Conservation (phyloP, 192 early-diverging fungal species). For the Radiomyces spectabilis region DNA sequence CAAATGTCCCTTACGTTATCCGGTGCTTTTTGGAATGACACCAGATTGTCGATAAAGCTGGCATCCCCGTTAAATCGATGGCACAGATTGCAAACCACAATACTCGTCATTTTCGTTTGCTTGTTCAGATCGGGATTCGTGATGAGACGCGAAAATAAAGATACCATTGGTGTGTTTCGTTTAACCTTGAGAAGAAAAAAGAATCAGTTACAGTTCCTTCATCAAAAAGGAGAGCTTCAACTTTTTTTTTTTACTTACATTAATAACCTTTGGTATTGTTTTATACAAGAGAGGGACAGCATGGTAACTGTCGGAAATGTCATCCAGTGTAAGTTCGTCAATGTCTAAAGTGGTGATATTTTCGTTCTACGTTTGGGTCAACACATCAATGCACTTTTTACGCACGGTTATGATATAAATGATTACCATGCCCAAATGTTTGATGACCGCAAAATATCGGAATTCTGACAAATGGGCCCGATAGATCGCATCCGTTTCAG, state of each 20-base stretch:
- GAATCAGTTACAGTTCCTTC: not conserved
- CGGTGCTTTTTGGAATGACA: slow-evolving; percentile 51
- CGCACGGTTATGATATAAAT: too few species aligned
- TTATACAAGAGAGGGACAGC: slow-evolving; percentile 29
- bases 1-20: slow-evolving; percentile 21
- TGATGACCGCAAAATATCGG: slow-evolving; percentile 39
- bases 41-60: slow-evolving; percentile 40
- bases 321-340: slow-evolving; percentile 38
- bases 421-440: slow-evolving; percentile 39
- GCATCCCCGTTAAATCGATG: slow-evolving; percentile 33
- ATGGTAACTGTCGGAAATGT: slow-evolving; percentile 24
- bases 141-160: slow-evolving; percentile 41
- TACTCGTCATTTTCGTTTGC: slow-evolving; percentile 49
- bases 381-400: too few species aligned
- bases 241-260: slow-evolving; percentile 24
- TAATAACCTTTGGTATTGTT: slow-evolving; percentile 34
- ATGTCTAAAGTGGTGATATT: slow-evolving; percentile 43
- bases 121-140: slow-evolving; percentile 42
- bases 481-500: not conserved
- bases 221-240: not conserved
- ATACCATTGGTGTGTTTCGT: slow-evolving; percentile 48
- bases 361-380: slow-evolving; percentile 31
- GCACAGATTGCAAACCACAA: slow-evolving; percentile 45
- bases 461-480: slow-evolving; percentile 32
- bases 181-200: slow-evolving; percentile 25